Evolutionary conservation across 805 yeast genomes (phyloP).

Genomic region (Suhomyces xylopsoci): DNA sequence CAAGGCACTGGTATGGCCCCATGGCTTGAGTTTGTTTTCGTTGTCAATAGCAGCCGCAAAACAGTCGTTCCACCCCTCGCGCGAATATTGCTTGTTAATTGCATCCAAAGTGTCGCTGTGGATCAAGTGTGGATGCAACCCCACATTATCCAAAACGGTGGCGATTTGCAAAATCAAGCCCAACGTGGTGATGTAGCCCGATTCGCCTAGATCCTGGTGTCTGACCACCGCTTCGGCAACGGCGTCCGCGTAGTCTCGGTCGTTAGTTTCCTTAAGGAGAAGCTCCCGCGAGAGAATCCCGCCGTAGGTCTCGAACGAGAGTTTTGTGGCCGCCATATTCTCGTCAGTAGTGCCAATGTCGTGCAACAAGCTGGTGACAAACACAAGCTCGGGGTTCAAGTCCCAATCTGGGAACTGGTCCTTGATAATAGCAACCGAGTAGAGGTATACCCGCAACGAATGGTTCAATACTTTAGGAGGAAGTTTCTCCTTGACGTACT

Average conservation of each 20-base stretch:
- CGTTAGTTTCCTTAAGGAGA: constrained; percentile 17
- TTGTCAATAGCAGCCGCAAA: constrained; percentile 30
- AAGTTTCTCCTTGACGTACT: constrained; percentile 21
- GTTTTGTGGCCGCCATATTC: constrained; percentile 29
- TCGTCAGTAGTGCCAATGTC: constrained; percentile 34
- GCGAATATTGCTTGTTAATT: constrained; percentile 20
- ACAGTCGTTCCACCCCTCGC: constrained; percentile 30
- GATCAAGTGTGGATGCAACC: constrained; percentile 23
- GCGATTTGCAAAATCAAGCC: constrained; percentile 32
- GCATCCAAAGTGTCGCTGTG: constrained; percentile 26
- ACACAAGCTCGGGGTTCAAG: constrained; percentile 25
- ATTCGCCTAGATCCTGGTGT: constrained; percentile 33
- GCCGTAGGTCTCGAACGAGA: constrained; percentile 35
- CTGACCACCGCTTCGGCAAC: constrained; percentile 33
- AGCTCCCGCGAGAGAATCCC: constrained; percentile 27
- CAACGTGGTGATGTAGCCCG: constrained; percentile 30
- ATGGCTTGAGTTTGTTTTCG: constrained; percentile 29
- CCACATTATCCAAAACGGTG: constrained; percentile 34
- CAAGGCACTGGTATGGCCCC: constrained; percentile 36
- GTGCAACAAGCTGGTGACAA: constrained; percentile 30
- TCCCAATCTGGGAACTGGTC: constrained; percentile 34
- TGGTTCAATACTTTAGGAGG: constrained; percentile 26
- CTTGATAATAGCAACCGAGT: constrained; percentile 26
- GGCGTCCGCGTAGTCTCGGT: constrained; percentile 31
- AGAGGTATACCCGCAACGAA: constrained; percentile 29